phyloP scores from a whole-genome alignment of 148 eudicot genomes.

The Rhododendron simsii region DNA sequence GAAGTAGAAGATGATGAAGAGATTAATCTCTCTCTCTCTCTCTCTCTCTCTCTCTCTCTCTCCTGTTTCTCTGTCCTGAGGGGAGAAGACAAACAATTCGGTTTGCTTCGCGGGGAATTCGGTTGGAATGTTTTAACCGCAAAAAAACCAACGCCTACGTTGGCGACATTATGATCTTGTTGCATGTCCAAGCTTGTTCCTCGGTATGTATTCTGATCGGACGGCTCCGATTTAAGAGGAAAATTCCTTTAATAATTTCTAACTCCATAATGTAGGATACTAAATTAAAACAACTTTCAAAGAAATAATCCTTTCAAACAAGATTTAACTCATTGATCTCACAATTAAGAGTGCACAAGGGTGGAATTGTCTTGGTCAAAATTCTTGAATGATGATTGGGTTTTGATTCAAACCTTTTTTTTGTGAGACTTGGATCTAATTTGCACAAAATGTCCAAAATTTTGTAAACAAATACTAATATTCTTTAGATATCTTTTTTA shows the following conservation, averaged over 20 bases:
- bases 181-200: neutral
- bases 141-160: neutral
- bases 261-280: neutral
- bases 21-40: neutral
- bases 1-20: neutral
- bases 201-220: neutral
- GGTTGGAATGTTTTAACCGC: slow-evolving; percentile 9
- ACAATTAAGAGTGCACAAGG: too few species aligned
- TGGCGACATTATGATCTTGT: too few species aligned
- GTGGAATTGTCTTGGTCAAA: too few species aligned
- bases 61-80: neutral
- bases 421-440: too few species aligned
- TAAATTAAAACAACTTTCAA: neutral
- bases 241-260: neutral
- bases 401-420: too few species aligned
- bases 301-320: too few species aligned
- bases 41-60: neutral
- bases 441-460: too few species aligned
- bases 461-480: too few species aligned
- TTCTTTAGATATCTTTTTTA: too few species aligned
- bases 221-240: neutral
- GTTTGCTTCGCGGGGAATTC: slow-evolving; percentile 17
- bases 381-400: too few species aligned
- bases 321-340: neutral
- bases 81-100: neutral